Conservation (phyloP, 1,284 basidiomycete genomes). For the Ceratobasidium papillatum region DNA sequence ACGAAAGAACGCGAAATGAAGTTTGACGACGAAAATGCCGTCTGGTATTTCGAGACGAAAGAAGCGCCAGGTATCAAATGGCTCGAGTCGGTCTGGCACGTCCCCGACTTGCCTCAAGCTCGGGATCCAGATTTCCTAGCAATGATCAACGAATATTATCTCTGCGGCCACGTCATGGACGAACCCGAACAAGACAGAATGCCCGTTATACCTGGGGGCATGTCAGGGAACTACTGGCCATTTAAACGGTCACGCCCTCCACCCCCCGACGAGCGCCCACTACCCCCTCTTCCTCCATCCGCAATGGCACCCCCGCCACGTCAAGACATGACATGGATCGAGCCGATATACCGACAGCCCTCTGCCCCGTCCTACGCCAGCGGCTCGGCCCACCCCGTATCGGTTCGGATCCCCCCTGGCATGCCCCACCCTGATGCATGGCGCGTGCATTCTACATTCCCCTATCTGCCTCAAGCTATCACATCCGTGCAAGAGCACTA, state of each 20-base stretch:
- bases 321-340: conserved; percentile 1
- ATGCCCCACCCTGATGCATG: conserved; percentile 15
- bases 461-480: conserved; percentile 1
- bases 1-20: conserved; percentile 26
- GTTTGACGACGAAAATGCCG: conserved; percentile 17
- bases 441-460: conserved; percentile 9
- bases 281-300: not conserved
- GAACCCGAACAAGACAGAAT: conserved; percentile 19
- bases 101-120: conserved; percentile 26
- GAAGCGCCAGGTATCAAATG: conserved; percentile 33
- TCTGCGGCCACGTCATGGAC: conserved; percentile 29
- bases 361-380: conserved; percentile 25
- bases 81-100: conserved; percentile 32
- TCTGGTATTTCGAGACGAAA: conserved; percentile 31
- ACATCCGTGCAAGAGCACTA: not conserved
- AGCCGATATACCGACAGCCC: conserved; percentile 11
- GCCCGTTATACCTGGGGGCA: conserved; percentile 6
- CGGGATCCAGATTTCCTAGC: conserved; percentile 9
- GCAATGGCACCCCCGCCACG: not conserved
- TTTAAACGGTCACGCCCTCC: conserved; percentile 15
- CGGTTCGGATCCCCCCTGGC: conserved; percentile 10
- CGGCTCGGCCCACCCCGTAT: conserved; percentile 24
- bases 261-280: not conserved
- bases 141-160: conserved; percentile 34
- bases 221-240: not conserved